These are phyloP conservation scores for Suillus americanus DNA, from an alignment of 768 basidiomycete species.

Conservation along the genomic window DNA sequence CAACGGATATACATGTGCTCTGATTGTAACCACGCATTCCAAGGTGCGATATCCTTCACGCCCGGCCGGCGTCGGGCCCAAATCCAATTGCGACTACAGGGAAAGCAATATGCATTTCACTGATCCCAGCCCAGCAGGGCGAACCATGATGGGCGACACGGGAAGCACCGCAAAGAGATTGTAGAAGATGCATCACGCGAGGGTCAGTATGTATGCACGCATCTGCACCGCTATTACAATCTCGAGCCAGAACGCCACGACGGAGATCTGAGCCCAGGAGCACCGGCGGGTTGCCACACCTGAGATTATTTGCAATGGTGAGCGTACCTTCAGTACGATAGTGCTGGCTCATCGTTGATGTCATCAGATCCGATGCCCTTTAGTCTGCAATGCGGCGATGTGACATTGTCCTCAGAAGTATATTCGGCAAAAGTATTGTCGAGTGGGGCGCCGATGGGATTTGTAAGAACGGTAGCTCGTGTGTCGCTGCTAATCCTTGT, in stretches of 20 bases:
- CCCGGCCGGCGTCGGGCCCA: not conserved
- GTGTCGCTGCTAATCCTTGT: conserved; percentile 51
- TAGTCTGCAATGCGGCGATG: conserved; percentile 28
- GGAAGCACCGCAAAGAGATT: conserved; percentile 48
- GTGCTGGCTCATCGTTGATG: conserved; percentile 50
- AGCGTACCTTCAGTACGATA: conserved; percentile 53
- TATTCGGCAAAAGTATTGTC: conserved; percentile 41
- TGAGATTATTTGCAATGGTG: conserved; percentile 25
- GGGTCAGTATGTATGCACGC: conserved; percentile 32
- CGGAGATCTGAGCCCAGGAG: conserved; percentile 34
- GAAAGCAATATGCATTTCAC: not conserved
- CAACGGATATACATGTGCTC: not conserved
- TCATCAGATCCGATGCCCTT: conserved; percentile 27
- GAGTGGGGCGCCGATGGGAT: conserved; percentile 37
- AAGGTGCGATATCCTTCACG: not conserved
- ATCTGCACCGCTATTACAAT: conserved; percentile 33
- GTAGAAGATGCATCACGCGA: conserved; percentile 41
- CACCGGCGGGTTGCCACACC: conserved; percentile 38
- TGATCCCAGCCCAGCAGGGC: not conserved
- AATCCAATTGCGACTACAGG: not conserved
- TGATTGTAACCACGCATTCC: not conserved
- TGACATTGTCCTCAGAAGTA: conserved; percentile 47
- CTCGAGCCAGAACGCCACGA: conserved; percentile 39
- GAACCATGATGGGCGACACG: conserved; percentile 20
- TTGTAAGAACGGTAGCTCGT: conserved; percentile 42